Percentiles rank a stretch among this genome's conserved stretches.
phyloP scores from a whole-genome alignment of 208 protist genomes.

The Naegleria gruberi region DNA sequence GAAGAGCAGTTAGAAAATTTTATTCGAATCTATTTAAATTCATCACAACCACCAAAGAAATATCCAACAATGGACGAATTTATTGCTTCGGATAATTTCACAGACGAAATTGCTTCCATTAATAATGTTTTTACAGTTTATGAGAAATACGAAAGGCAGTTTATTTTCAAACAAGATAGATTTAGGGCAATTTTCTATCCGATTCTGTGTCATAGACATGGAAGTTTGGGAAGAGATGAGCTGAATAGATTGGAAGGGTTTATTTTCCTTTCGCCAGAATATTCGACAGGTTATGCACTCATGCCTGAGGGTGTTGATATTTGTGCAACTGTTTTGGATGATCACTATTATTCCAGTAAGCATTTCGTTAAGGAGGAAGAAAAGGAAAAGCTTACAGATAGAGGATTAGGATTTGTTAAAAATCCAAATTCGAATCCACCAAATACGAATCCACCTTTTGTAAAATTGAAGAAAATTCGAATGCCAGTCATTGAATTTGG shows the following conservation, averaged over 20 bases:
- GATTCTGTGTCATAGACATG: not conserved
- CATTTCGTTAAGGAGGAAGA: not conserved
- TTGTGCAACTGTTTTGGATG: not conserved
- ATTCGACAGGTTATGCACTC: not conserved
- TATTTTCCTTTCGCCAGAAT: not conserved
- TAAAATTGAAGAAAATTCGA: no score
- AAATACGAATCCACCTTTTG: not conserved
- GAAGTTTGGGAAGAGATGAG: not conserved
- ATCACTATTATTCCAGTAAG: not conserved
- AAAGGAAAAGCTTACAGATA: no score
- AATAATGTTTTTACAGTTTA: not conserved
- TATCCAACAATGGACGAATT: not conserved
- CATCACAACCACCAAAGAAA: not conserved
- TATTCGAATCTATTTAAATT: not conserved
- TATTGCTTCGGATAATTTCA: not conserved
- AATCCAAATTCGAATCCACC: no score
- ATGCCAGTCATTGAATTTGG: not conserved
- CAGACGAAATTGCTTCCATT: not conserved
- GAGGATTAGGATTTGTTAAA: no score
- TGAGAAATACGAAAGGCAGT: not conserved
- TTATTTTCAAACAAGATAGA: not conserved
- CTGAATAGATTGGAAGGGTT: not conserved
- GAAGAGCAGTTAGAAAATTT: not conserved
- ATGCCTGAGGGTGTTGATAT: not conserved
- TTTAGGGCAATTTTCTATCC: not conserved